Conservation (phyloP, 2,329 filamentous ascomycete species). For the Zasmidium angulare region DNA sequence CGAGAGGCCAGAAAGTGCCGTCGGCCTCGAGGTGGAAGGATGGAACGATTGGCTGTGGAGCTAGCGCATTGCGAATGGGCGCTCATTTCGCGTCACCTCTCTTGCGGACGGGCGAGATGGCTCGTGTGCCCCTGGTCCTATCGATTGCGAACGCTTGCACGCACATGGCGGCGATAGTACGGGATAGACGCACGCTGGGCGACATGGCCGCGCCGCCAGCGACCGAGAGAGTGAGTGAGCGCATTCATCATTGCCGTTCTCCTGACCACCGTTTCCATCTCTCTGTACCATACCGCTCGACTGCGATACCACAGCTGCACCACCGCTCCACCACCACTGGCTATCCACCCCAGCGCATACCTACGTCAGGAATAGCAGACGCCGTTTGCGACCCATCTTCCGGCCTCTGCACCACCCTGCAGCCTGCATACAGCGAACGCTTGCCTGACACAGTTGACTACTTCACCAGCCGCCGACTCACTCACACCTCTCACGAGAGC, state of each 20-base stretch:
- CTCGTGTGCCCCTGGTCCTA: conserved; percentile 7
- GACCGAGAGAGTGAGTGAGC: not conserved
- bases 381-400: conserved; percentile 1
- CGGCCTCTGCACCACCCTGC: conserved; percentile 12
- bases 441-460: conserved; percentile 23
- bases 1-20: not conserved
- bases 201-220: not conserved
- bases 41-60: not conserved
- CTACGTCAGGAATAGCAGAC: not conserved
- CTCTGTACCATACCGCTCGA: not conserved
- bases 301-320: not conserved
- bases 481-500: conserved; percentile 7
- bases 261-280: not conserved
- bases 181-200: not conserved
- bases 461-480: conserved; percentile 21
- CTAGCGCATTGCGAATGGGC: not conserved
- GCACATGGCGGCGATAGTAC: conserved; percentile 8
- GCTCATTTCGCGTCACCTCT: not conserved
- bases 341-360: not conserved
- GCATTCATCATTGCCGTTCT: not conserved
- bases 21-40: not conserved
- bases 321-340: not conserved
- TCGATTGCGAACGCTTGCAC: conserved; percentile 8
- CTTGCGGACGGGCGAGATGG: not conserved
- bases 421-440: conserved; percentile 16